Conservation (phyloP, 352 stramenopile genomes). For the Pythium diclinum region DNA sequence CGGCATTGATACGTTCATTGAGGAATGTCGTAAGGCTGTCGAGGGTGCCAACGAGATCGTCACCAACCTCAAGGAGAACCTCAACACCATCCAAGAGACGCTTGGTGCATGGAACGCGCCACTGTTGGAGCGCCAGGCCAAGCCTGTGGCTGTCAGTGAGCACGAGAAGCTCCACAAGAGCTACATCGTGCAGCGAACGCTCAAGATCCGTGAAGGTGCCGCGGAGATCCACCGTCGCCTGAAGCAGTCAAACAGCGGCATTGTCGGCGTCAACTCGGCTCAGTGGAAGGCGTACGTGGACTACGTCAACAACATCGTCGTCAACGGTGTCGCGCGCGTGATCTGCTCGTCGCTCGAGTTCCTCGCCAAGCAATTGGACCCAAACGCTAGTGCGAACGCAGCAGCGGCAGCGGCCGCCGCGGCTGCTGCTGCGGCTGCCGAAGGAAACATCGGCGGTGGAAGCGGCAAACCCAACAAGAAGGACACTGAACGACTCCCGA, state of each 20-base stretch:
- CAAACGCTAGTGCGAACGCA: conserved; percentile 46
- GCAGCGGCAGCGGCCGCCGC: conserved; percentile 28
- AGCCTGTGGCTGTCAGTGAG: conserved; percentile 95
- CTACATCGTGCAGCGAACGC: conserved; percentile 89
- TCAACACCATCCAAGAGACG: conserved; percentile 93
- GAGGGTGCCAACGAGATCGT: conserved; percentile 93
- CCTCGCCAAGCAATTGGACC: conserved; percentile 93
- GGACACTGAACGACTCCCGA: conserved; percentile 71
- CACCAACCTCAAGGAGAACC: conserved; percentile 95
- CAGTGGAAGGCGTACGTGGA: conserved; percentile 97
- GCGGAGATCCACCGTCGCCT: conserved; percentile 94
- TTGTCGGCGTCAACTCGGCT: conserved; percentile 92
- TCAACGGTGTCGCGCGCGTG: conserved; percentile 90
- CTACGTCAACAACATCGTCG: conserved; percentile 97
- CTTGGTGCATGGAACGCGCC: conserved; percentile 91
- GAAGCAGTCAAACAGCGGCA: conserved; percentile 95
- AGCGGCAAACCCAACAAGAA: conserved; percentile 40
- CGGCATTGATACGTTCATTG: conserved; percentile 93
- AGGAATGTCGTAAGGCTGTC: conserved; percentile 83
- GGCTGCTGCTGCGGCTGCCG: conserved; percentile 34
- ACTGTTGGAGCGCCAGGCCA: conserved; percentile 94
- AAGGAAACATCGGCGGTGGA: conserved; percentile 36
- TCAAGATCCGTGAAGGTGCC: conserved; percentile 94
- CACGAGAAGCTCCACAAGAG: conserved; percentile 95
- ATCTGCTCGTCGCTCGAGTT: conserved; percentile 89